Evolutionary conservation across 192 early-diverging fungal genomes (phyloP), one percentile per base, ranked within the genome.

Genomic region (Gaertneriomyces sp.): DNA sequence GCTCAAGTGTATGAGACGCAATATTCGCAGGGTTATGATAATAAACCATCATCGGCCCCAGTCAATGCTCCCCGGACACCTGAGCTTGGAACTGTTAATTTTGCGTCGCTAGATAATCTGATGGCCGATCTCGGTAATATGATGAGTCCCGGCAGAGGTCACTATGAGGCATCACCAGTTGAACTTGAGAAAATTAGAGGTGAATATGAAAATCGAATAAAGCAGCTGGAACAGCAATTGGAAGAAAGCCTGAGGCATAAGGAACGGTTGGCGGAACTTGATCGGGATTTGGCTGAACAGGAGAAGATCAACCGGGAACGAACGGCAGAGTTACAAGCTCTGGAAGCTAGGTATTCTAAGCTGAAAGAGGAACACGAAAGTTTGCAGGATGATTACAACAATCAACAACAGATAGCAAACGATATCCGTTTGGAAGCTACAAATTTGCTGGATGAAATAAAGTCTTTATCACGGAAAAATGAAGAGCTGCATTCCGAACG

Each of bases 91-190:
- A 63, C 70, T 10, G 63, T 71, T 47, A 71, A 88, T 57, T 84
- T 82, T 63, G 75, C 80, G 7, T 87, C 84, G 19, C 63, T 90
- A 59, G 89, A 91, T 66, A 86, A 82, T 56, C 69, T 91, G 38
- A 91, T 91, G 89, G 86, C 87, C 4, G 89, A 90, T 64, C 68
- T 91, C 16, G 88, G 85, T 3, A 79, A 76, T 50, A 87, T 90
- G 76, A 76, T 67, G 6, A 42, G 53, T 39, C 73, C 66, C n/a
- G 60, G 75, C 41, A 41, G 46, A 17, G 47, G 60, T 41, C 67
- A 63, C 42, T 33, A 33, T 33, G 25, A 33, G 25, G 25, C 25
- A 33, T 33, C 25, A 38, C 33, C 54, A 12, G 68, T 51, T 14
- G 67, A 69, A 9, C 9, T 73, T 8, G 70, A 68, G 4, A 44